Conservation (phyloP, 345 rosid species). For the Eucalyptus shirleyi region DNA sequence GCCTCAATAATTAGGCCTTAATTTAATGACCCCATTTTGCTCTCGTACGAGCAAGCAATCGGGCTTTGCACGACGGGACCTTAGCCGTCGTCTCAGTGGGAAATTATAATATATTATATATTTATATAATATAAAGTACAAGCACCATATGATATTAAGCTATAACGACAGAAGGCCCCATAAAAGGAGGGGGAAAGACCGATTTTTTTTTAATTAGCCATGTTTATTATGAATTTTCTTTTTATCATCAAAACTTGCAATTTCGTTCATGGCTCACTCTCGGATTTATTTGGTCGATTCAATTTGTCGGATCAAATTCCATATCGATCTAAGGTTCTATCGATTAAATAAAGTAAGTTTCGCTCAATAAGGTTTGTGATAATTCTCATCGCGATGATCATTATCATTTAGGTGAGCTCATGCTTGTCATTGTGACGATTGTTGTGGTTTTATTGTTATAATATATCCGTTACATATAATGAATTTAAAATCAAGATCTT, state of each 20-base stretch:
- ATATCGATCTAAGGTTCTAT: rapidly evolving
- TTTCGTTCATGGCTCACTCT: rapidly evolving
- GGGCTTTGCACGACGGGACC: background rate
- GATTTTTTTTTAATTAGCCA: background rate
- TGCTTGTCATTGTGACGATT: background rate
- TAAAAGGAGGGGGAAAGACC: background rate
- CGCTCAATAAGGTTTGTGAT: rapidly evolving
- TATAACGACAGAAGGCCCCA: background rate
- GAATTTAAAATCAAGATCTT: background rate
- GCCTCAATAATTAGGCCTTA: background rate
- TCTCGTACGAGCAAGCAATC: background rate
- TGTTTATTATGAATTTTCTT: background rate
- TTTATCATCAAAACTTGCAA: background rate
- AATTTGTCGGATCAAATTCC: background rate
- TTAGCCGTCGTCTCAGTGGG: background rate
- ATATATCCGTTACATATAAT: background rate
- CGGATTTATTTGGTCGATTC: background rate
- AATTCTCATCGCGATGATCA: background rate
- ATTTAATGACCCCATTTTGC: background rate
- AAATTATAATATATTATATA: background rate
- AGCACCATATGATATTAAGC: background rate
- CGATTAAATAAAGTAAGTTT: background rate
- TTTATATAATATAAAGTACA: background rate
- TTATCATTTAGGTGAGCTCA: background rate
- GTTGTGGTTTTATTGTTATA: background rate